These are phyloP conservation scores for Leishmania martiniquensis DNA, from an alignment of 208 protist species.

Conservation along the genomic window DNA sequence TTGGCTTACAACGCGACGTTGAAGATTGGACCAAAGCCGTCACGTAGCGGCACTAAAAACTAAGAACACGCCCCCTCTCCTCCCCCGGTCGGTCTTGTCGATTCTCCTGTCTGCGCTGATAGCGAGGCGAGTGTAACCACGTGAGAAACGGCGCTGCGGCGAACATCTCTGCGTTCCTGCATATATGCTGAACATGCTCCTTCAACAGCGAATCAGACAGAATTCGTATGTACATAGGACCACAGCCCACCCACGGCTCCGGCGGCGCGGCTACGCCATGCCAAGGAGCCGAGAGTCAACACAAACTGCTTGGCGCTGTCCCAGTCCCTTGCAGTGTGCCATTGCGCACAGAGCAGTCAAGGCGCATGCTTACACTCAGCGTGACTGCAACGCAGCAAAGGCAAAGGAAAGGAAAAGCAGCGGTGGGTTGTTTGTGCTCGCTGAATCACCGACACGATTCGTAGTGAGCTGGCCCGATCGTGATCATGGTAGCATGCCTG, in stretches of 20 bases:
- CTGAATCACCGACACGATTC: neutral
- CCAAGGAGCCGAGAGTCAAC: neutral
- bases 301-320: neutral
- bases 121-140: neutral
- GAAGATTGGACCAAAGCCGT: constrained; percentile 61
- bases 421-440: neutral
- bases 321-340: neutral
- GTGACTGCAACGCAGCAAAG: neutral
- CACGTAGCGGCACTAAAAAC: constrained; percentile 57
- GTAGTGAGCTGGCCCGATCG: neutral
- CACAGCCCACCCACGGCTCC: neutral
- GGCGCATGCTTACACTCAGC: neutral
- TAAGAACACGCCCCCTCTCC: neutral
- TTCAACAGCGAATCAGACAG: neutral
- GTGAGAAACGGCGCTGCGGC: neutral
- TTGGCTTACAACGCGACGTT: constrained; percentile 57
- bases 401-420: neutral
- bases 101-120: neutral
- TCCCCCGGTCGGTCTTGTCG: neutral
- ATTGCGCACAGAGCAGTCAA: neutral
- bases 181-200: neutral
- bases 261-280: neutral
- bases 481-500: too few relatives aligned
- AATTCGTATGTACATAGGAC: neutral
- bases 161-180: neutral